Evolutionary conservation across 2,329 filamentous ascomycete species (phyloP).

Genomic region (Pestalotiopsis sp.): DNA sequence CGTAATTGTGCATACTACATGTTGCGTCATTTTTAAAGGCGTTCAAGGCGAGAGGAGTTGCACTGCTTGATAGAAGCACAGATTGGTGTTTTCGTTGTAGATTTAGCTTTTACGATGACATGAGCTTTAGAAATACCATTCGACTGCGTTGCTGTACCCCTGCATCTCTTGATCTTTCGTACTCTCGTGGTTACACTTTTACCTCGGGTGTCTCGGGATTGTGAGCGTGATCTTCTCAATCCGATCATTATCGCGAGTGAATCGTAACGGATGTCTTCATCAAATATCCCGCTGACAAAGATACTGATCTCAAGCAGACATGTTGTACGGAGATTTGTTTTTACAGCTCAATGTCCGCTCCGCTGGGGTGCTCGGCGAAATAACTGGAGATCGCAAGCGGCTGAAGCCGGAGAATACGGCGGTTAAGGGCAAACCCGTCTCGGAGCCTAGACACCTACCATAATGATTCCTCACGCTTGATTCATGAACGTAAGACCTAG

Average conservation of each 20-base stretch:
- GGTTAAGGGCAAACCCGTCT: neutral
- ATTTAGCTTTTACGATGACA: slow-evolving; percentile 1
- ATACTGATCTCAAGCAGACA: neutral
- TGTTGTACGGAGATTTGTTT: neutral
- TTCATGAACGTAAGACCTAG: neutral
- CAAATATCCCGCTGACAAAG: neutral
- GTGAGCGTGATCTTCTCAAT: neutral
- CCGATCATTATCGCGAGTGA: no score
- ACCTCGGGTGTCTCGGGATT: neutral
- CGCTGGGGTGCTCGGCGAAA: neutral
- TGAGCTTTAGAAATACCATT: neutral
- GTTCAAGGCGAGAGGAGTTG: neutral
- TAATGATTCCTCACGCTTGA: neutral
- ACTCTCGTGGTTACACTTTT: neutral
- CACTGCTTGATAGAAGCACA: neutral
- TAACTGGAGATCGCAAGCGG: neutral
- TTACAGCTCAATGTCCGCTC: neutral
- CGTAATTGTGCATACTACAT: neutral
- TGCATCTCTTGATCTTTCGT: neutral
- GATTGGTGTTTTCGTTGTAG: neutral
- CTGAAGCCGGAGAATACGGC: neutral
- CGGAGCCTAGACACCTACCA: neutral
- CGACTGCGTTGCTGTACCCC: no score
- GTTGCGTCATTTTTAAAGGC: neutral
- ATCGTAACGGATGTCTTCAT: neutral